Conservation (phyloP, 2,329 filamentous ascomycete genomes). For the Cercospora brassicicola region DNA sequence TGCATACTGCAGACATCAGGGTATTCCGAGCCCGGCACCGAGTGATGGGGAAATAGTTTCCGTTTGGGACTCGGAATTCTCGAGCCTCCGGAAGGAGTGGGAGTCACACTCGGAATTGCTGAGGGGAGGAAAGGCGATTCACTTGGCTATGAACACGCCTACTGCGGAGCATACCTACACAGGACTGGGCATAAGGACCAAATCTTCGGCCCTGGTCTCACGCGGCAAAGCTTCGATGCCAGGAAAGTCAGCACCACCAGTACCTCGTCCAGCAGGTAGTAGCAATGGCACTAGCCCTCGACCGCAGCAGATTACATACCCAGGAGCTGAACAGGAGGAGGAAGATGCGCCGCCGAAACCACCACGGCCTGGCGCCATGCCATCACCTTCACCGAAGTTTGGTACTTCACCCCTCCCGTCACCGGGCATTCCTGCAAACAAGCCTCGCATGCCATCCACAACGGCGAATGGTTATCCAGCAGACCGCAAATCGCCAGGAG, state of each 20-base stretch:
- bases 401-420: conserved; percentile 15
- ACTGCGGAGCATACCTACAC: conserved; percentile 50
- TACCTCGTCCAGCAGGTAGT: conserved; percentile 4
- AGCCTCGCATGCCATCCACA: conserved; percentile 30
- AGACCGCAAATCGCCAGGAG: conserved; percentile 26
- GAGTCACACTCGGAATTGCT: conserved; percentile 64
- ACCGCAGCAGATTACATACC: conserved; percentile 7
- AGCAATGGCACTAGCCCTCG: conserved; percentile 9
- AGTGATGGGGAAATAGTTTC: conserved; percentile 70
- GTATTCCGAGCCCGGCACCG: conserved; percentile 70
- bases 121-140: conserved; percentile 65
- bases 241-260: conserved; percentile 9
- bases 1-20: conserved; percentile 67
- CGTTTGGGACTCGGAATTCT: conserved; percentile 64
- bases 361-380: conserved; percentile 33
- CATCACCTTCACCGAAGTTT: conserved; percentile 17
- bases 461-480: conserved; percentile 20
- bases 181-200: conserved; percentile 50
- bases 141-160: conserved; percentile 54
- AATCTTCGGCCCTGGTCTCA: conserved; percentile 18
- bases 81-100: conserved; percentile 63
- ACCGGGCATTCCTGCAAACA: conserved; percentile 27
- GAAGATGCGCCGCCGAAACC: conserved; percentile 38
- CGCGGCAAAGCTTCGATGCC: conserved; percentile 16
- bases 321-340: conserved; percentile 32